These are phyloP conservation scores for Ophiocordyceps polyrhachis-furcata DNA, from an alignment of 2,329 filamentous ascomycete genomes.

Conservation along the genomic window DNA sequence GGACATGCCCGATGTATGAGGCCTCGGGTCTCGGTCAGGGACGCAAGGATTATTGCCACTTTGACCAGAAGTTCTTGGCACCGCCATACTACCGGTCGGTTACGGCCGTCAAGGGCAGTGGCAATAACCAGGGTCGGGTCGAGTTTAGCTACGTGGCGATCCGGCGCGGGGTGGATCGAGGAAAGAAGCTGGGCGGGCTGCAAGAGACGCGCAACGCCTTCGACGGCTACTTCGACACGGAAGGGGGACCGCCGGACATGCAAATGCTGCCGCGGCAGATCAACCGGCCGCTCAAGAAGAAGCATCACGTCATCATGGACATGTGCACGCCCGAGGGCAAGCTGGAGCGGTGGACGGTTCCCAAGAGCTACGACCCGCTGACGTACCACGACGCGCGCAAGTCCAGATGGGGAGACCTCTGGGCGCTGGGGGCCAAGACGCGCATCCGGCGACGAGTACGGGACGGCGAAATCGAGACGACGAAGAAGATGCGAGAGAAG, in stretches of 20 bases:
- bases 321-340: slow-evolving; percentile 72
- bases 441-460: slow-evolving; percentile 42
- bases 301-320: slow-evolving; percentile 76
- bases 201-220: slow-evolving; percentile 49
- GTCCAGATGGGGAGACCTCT: slow-evolving; percentile 77
- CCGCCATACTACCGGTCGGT: slow-evolving; percentile 68
- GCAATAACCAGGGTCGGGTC: slow-evolving; percentile 75
- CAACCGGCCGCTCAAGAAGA: slow-evolving; percentile 67
- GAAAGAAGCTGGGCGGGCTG: slow-evolving; percentile 24
- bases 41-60: slow-evolving; percentile 80
- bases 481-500: slow-evolving; percentile 7
- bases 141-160: slow-evolving; percentile 81
- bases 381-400: slow-evolving; percentile 91
- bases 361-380: slow-evolving; percentile 58
- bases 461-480: slow-evolving; percentile 32
- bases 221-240: slow-evolving; percentile 43
- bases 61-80: slow-evolving; percentile 72
- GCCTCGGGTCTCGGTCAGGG: slow-evolving; percentile 49
- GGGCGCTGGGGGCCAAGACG: slow-evolving; percentile 89
- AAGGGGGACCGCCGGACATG: slow-evolving; percentile 25
- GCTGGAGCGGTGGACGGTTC: slow-evolving; percentile 87
- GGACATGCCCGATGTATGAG: slow-evolving; percentile 73
- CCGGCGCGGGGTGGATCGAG: slow-evolving; percentile 44
- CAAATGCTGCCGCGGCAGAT: slow-evolving; percentile 63
- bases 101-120: slow-evolving; percentile 33